A percentile compares a stretch with the other conserved stretches of the same genome.
These are phyloP conservation scores for Aspergillus amoenus DNA, from an alignment of 2,329 filamentous ascomycete species.

Conservation along the genomic window DNA sequence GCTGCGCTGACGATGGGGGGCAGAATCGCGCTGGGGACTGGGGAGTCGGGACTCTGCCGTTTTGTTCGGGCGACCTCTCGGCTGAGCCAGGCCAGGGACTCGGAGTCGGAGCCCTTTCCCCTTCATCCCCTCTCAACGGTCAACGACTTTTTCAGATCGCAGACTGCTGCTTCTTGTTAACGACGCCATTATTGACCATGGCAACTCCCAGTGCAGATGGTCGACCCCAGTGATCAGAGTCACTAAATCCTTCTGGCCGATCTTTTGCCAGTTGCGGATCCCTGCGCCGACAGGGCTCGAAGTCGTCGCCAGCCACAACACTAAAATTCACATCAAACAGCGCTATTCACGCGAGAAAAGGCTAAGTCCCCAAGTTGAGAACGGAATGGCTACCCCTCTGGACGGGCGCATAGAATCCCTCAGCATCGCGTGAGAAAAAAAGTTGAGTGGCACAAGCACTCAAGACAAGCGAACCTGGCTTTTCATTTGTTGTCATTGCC, in stretches of 20 bases:
- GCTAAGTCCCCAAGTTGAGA: neutral
- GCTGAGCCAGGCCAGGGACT: too few species aligned
- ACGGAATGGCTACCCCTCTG: neutral
- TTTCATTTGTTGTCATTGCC: neutral
- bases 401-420: conserved; percentile 6
- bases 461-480: neutral
- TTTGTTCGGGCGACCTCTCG: too few species aligned
- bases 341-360: neutral
- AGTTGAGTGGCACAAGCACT: neutral
- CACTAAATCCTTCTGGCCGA: neutral
- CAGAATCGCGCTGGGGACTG: too few species aligned
- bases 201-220: too few species aligned
- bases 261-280: conserved; percentile 4
- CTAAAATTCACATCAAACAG: neutral
- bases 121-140: too few species aligned
- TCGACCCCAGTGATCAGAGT: neutral
- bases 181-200: too few species aligned
- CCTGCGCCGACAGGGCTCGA: neutral
- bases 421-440: neutral
- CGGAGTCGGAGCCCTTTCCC: too few species aligned
- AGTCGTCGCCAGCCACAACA: neutral
- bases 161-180: too few species aligned
- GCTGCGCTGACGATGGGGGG: neutral
- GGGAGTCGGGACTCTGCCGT: too few species aligned
- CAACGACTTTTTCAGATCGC: too few species aligned